Conservation (phyloP, 108 stramenopile species). For the Cyclotella sp. region DNA sequence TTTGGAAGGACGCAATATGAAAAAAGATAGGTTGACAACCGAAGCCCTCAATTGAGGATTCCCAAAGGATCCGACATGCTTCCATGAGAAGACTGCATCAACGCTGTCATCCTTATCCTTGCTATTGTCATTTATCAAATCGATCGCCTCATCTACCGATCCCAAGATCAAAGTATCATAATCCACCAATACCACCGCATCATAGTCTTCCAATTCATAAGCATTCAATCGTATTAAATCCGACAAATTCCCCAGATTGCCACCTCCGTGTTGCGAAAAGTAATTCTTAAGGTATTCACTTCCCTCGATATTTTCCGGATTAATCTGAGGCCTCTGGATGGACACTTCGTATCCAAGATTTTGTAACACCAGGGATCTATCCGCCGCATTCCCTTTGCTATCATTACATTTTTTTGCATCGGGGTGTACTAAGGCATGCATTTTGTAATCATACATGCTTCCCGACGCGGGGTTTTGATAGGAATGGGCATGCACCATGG, state of each 20-base stretch:
- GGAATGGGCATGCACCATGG: slow-evolving; percentile 65
- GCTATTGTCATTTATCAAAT: slow-evolving; percentile 31
- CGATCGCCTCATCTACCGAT: slow-evolving; percentile 37
- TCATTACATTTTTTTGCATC: slow-evolving; percentile 54
- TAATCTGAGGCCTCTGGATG: slow-evolving; percentile 8
- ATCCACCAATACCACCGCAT: slow-evolving; percentile 47
- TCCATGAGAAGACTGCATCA: slow-evolving; percentile 53
- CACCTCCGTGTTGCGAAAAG: background rate
- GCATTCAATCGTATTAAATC: slow-evolving; percentile 46
- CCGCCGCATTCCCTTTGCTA: background rate
- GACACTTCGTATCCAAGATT: slow-evolving; percentile 45
- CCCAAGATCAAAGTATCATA: slow-evolving; percentile 48
- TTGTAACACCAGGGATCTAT: slow-evolving; percentile 38
- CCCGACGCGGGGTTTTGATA: slow-evolving; percentile 40
- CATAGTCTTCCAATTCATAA: slow-evolving; percentile 41
- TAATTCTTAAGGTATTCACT: slow-evolving; percentile 35
- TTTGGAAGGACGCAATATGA: slow-evolving; percentile 45
- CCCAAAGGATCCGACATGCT: slow-evolving; percentile 32
- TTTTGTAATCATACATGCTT: slow-evolving; percentile 73
- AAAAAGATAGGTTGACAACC: slow-evolving; percentile 51
- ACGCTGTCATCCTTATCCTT: slow-evolving; percentile 16
- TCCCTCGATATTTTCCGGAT: slow-evolving; percentile 2
- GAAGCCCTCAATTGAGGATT: slow-evolving; percentile 27
- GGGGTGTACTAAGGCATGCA: slow-evolving; percentile 71
- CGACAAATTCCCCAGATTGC: slow-evolving; percentile 7